Evolutionary conservation across 2,329 filamentous ascomycete genomes (phyloP), one percentile per base, ranked within the genome.

Genomic region (Epichloe gansuensis): DNA sequence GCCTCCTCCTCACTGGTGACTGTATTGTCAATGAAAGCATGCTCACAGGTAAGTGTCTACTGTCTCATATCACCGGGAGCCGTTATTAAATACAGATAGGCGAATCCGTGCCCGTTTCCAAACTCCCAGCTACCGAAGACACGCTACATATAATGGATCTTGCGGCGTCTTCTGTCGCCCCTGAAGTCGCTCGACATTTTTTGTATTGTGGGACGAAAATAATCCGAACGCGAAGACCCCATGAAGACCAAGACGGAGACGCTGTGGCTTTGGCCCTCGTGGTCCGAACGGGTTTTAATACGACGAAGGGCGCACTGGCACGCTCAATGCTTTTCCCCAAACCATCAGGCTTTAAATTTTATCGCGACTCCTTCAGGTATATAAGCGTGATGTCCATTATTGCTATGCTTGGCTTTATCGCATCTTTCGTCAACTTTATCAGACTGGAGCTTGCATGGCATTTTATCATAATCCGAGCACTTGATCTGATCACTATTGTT

Each of bases 21-120:
- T 96, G 90, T 62, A 97, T 98, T 56, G 90, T 98, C 58, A 98
- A 98, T 62, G 93, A 98, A 69, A 97, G 93, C 70, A 98, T 98
- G 93, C 79, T 98, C 38, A 98, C 93, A 40, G 68, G 68, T 68
- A 58, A 50, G 59, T 34, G 15, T 81, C 74, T 23, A 17, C n/a
- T 42, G 5, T 27, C 27, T 34, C 27, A 15, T 25, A 35, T 5
- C 13, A 15, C 5, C 5, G 11, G 12, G 39, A 35, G 27, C 27
- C 40, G 36, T 12, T 21, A 5, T 27, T 49, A 5, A 44, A 25
- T 12, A 25, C 11, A 12, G 31, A 6, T 34, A 67, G 86, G 91
- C 53, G 93, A 98, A 73, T 97, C 93, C 41, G 90, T 98, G 4
- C 94, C 93, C 2, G 91, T 98, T 1, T 95, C 90, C 2, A 98